A percentile compares a stretch with the other conserved stretches of the same genome.
phyloP scores from a whole-genome alignment of 2,329 filamentous ascomycete species.

The Coleophoma cylindrospora region DNA sequence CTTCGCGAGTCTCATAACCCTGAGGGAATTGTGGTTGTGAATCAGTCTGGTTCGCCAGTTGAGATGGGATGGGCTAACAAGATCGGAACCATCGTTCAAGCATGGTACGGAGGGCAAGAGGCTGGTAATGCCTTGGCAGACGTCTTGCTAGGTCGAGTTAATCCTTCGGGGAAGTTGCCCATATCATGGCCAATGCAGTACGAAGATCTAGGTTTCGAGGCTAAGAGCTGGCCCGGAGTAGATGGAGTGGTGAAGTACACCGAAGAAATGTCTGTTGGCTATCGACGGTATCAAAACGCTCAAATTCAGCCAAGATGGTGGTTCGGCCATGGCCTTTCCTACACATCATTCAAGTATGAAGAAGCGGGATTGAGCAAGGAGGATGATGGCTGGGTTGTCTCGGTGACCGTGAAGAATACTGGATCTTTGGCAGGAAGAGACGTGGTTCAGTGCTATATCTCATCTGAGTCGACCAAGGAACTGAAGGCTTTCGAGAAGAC shows the following conservation, averaged over 20 bases:
- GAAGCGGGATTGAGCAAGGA: neutral
- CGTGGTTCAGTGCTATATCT: slow-evolving; percentile 51
- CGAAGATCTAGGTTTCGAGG: neutral
- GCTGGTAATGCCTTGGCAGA: slow-evolving; percentile 69
- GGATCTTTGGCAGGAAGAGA: slow-evolving; percentile 45
- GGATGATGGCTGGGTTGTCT: slow-evolving; percentile 15
- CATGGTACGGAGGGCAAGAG: slow-evolving; percentile 51
- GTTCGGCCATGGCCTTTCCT: slow-evolving; percentile 2
- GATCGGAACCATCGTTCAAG: neutral
- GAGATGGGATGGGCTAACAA: slow-evolving; percentile 2
- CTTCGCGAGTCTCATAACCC: neutral
- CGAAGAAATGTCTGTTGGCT: slow-evolving; percentile 1
- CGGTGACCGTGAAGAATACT: slow-evolving; percentile 55
- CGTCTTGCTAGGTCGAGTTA: slow-evolving; percentile 46
- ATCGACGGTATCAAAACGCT: neutral
- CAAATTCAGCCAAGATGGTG: neutral
- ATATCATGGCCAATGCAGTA: neutral
- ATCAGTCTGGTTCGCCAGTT: slow-evolving; percentile 1
- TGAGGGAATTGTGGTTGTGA: slow-evolving; percentile 1
- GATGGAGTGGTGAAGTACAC: neutral
- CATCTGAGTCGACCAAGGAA: slow-evolving; percentile 50
- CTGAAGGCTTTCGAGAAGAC: slow-evolving; percentile 58
- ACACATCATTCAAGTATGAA: neutral
- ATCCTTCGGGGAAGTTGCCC: slow-evolving; percentile 1
- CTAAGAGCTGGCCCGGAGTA: neutral